Evolutionary conservation across 129 eudicot species (phyloP), one percentile per base, ranked within the genome.

Genomic region (Artemisia annua): DNA sequence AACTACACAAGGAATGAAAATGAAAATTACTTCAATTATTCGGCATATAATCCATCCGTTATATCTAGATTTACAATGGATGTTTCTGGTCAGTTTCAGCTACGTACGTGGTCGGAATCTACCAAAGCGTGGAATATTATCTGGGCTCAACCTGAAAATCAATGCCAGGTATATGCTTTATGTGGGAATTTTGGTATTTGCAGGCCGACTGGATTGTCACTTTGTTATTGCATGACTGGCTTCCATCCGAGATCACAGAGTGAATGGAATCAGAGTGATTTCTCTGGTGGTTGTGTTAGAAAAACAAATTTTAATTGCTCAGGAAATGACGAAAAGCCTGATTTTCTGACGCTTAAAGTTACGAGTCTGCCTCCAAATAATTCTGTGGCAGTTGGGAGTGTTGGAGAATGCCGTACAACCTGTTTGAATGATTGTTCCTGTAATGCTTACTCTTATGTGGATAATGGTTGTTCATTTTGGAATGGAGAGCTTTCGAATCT

Each of bases 131-230:
- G 97, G 94, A 75, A 54, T 46, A 13, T 81, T 48, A 60, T 85
- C 24, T 83, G 94, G 87, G 50, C 82, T 70, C 85, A 79, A 69
- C 97, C 97, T 1, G 79, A 84, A 62, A 74, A 63, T 52, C 84
- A 74, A 19, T 90, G 97, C 51, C 66, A 81, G 32, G 84, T 90
- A 5, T 79, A 85, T 73, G 91, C 86, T 11, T 77, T 28, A 67
- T 90, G 97, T 75, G 94, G 97, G 20, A 57, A 78, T 18, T 87
- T 76, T 75, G 85, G 94, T 32, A 75, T 22, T 60, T 90, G 94
- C 75, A 83, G 32, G 51, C 75, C 74, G 84, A 76, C 75, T 70
- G 84, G 73, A 0, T 68, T 70, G 76, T 74, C 94, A 11, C 83
- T 78, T 16, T 90, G 97, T 82, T 69, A 22, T 49, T 90, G 97